These are phyloP conservation scores for Lipomyces orientalis DNA, from an alignment of 805 yeast genomes.

Conservation along the genomic window DNA sequence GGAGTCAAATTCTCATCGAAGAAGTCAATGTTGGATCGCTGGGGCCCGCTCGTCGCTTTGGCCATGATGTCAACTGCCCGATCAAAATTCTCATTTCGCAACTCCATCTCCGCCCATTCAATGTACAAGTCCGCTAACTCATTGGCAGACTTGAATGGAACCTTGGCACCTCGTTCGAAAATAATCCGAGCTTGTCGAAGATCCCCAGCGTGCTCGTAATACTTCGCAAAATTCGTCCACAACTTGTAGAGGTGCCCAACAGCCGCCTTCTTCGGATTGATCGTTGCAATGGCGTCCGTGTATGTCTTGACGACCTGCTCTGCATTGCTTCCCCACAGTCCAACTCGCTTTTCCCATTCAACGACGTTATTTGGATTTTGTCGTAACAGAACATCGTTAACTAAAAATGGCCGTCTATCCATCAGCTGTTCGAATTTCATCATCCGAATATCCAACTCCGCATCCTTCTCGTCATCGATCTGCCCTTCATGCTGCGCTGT, in stretches of 20 bases:
- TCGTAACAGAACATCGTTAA: constrained; percentile 71
- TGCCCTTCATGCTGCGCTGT: constrained; percentile 35
- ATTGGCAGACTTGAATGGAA: constrained; percentile 65
- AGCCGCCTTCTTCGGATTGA: constrained; percentile 62
- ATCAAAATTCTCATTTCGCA: constrained; percentile 56
- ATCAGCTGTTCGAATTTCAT: constrained; percentile 60
- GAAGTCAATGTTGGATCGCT: constrained; percentile 45
- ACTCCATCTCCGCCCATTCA: constrained; percentile 75
- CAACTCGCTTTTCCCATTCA: constrained; percentile 71
- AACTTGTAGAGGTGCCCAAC: constrained; percentile 55
- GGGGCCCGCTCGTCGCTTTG: constrained; percentile 52
- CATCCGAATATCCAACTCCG: constrained; percentile 54
- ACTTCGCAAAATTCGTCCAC: constrained; percentile 73
- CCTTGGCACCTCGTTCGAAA: constrained; percentile 67
- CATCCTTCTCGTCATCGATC: constrained; percentile 35
- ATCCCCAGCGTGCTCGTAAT: constrained; percentile 65
- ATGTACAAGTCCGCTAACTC: constrained; percentile 74
- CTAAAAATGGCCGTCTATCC: constrained; percentile 59
- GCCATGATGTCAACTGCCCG: constrained; percentile 52
- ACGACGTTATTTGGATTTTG: constrained; percentile 65
- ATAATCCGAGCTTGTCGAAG: constrained; percentile 64
- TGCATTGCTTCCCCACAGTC: constrained; percentile 50
- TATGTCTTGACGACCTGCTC: constrained; percentile 61
- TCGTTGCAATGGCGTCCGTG: constrained; percentile 66
- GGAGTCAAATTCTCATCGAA: constrained; percentile 56